phyloP scores from a whole-genome alignment of 2,329 filamentous ascomycete genomes.

The Aspergillus nomiae region DNA sequence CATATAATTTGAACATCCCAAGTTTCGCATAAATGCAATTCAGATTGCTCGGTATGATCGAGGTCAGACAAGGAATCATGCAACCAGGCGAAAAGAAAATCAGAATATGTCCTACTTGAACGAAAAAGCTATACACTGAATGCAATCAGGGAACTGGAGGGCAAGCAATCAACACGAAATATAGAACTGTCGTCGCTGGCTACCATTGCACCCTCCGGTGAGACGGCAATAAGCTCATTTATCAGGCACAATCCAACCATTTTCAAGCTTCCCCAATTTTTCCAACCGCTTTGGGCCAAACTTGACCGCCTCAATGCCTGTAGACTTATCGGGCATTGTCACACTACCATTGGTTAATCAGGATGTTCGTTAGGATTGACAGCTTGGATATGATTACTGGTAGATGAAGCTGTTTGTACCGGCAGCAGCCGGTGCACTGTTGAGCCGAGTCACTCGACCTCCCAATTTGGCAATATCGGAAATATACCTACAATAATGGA shows the following conservation, averaged over 20 bases:
- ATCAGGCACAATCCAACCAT: background rate
- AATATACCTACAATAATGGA: background rate
- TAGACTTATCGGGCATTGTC: background rate
- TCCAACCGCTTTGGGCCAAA: background rate
- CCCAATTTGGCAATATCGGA: background rate
- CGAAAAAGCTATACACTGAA: background rate
- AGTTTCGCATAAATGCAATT: fast-evolving
- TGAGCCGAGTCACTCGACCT: background rate
- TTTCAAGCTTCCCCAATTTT: background rate
- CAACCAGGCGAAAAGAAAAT: background rate
- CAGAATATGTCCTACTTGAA: background rate
- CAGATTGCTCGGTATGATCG: background rate
- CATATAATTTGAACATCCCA: background rate
- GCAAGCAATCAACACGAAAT: background rate
- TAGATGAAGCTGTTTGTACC: background rate
- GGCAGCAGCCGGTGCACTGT: background rate
- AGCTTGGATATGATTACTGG: background rate
- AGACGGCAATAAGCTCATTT: background rate
- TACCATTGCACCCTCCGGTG: background rate
- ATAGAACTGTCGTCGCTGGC: background rate
- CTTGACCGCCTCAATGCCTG: background rate
- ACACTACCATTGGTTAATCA: background rate
- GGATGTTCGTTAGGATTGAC: background rate
- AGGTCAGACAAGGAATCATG: background rate
- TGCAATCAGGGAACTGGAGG: background rate